Evolutionary conservation across 176 grass and related monocot species (phyloP), one percentile per base, ranked within the genome.

Genomic region (Calamus simplicifolius): DNA sequence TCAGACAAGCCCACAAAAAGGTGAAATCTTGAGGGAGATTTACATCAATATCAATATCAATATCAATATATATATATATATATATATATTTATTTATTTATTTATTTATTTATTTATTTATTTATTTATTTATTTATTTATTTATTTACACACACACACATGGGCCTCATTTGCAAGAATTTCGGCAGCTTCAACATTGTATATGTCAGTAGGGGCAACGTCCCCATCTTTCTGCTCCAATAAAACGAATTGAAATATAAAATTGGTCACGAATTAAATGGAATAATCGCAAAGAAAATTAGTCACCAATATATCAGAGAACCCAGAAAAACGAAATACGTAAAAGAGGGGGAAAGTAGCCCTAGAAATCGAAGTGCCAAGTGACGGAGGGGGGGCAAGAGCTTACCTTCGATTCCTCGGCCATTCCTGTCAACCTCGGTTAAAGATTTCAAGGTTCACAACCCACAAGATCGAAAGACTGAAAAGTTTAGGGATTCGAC

Each of bases 161-260:
- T 75, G 82, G 13, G 90, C 82, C 64, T 95, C 76, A 49, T 83
- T 83, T 67, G 79, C 82, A 21, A 95, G 85, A 59, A 89, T 82
- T 59, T 95, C 90, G 0, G 90, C 82, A 4, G 85, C 76, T 72
- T 86, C 82, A 3, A 95, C 76, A 63, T 86, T 89, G 71, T 95
- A 95, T 25, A 84, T 83, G 29, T 82, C 65, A 7, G 67, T 50
- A 7, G 18, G 43, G 23, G 56, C 35, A 31, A 52, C 62, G 16
- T 64, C 63, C 4, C n/a, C n/a, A n/a, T 25, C 50, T 35, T 62
- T 62, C 58, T 62, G 26, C 25, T 73, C 19, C 5, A 43, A 29
- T 16, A 50, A 51, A 13, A 6, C 50, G 25, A 50, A 71, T 49
- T 13, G 13, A 16, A 29, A 2, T 69, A 69, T 16, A 51, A 18